Evolutionary conservation across 169 alveolate species (phyloP), one percentile per base, ranked within the genome.

Genomic region (Cardiosporidium cionae): DNA sequence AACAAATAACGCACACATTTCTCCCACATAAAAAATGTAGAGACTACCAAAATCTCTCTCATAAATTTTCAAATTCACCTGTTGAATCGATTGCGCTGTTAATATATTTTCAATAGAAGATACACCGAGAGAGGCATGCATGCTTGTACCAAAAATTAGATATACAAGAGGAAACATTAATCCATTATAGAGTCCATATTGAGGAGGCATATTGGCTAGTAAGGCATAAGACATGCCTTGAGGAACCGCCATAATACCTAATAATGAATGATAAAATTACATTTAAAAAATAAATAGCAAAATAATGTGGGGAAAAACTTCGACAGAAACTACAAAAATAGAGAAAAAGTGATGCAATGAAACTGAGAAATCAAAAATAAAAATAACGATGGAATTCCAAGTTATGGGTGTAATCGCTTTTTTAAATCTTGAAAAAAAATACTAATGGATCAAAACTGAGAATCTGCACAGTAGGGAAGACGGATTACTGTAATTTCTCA

Each of bases 221-320:
- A 78, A 6, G 54, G 84, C 79, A 44, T 78, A 78, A 1, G 84
- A 78, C 79, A 78, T 72, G 27, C 84, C 84, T 74, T 63, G 69
- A 0, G 83, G 83, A 1, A 76, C 68, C 5, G 83, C 83, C 83
- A 76, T 76, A 16, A 76, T 74, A 5, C 83, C 83, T 76, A 69
- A 28, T n/a, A n/a, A n/a, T n/a, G n/a, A n/a, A n/a, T n/a, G n/a
- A n/a, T n/a, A n/a, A n/a, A n/a, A n/a, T n/a, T n/a, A n/a, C n/a
- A n/a, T n/a, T 9, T 9, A 16, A 44, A 44, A 16, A 44, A 16
- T 16, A 16, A 16, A 44, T 16, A 44, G 16, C 9, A 44, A 44
- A 16, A 44, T 9, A 44, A 44, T 9, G 16, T 16, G 58, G 58
- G 16, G 16, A n/a, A n/a, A n/a, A n/a, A n/a, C n/a, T n/a, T n/a